Conservation (phyloP, 805 yeast species). For the Cyberlindnera mycetangii region DNA sequence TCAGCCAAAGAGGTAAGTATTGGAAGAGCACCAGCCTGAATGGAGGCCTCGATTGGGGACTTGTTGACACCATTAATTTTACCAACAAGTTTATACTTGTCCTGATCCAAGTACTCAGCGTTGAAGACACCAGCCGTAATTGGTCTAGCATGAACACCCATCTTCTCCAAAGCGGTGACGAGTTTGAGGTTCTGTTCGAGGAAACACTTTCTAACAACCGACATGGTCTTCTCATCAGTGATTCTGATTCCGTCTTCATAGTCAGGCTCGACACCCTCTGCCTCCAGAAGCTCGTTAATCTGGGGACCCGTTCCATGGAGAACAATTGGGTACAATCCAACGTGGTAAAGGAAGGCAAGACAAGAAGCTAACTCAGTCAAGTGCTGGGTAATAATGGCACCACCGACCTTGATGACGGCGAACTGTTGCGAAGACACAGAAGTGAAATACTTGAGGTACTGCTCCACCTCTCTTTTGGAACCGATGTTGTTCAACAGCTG, state of each 20-base stretch:
- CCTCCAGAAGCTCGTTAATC: constrained; percentile 89
- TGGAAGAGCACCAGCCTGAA: constrained; percentile 94
- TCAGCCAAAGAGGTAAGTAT: constrained; percentile 96
- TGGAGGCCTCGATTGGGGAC: constrained; percentile 88
- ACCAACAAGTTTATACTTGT: constrained; percentile 91
- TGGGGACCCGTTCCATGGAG: constrained; percentile 99
- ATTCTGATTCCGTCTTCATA: constrained; percentile 96
- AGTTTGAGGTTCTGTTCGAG: constrained; percentile 91
- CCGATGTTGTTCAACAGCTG: constrained; percentile 95
- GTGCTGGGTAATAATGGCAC: constrained; percentile 96
- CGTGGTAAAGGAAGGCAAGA: constrained; percentile 92
- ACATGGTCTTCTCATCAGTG: constrained; percentile 92
- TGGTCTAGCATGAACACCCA: constrained; percentile 98
- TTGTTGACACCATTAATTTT: constrained; percentile 83
- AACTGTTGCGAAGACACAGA: constrained; percentile 95
- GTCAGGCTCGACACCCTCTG: constrained; percentile 92
- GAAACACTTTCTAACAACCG: constrained; percentile 93
- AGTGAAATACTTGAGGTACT: constrained; percentile 92
- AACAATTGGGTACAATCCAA: constrained; percentile 94
- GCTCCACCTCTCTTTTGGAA: constrained; percentile 97
- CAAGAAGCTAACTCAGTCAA: constrained; percentile 92
- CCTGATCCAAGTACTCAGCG: constrained; percentile 88
- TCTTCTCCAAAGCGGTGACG: constrained; percentile 91
- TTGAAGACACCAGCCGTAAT: constrained; percentile 96
- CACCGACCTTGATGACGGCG: constrained; percentile 98